Base-by-base conservation (phyloP, 2,329 filamentous ascomycete species). In the Alternaria gaisen region DNA sequence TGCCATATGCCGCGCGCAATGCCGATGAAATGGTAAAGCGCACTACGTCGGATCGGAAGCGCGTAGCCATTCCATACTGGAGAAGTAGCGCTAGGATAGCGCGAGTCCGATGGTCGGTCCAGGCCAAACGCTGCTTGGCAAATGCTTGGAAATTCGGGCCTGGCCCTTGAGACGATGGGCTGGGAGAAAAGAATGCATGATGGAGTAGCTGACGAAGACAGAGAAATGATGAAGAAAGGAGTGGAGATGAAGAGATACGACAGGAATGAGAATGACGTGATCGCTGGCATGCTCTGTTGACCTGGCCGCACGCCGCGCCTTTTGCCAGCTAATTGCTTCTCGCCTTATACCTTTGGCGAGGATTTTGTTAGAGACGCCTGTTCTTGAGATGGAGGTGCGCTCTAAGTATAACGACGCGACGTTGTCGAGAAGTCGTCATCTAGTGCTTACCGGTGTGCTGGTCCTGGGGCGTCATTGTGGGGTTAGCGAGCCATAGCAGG, bases 1-100 rank as follows among this genome's bases (percentile, higher is more conserved):
- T 81, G 0, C 85, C 84, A 69, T 87, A 87, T 22, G 87, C 86
- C 0, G 80, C 80, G n/a, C 81, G 79, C 38, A 86, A 62, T 0
- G 84, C 85, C 0, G 80, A 72, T 0, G 84, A 71, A 32, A 72
- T 78, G 60, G 79, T 80, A 56, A 65, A 68, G 6, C 60, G 67
- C 4, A 70, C 58, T 43, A 67, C 60, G 26, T 64, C 55, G 65
- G 65, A 7, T 58, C 64, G 24, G 56, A 28, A 18, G 34, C 67
- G 59, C 11, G 64, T 64, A 11, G 58, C 61, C 8, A 61, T 42
- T 11, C 64, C 60, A 20, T 65, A 58, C 67, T 77, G 56, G 16
- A 69, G 53, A 60, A 87, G 84, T 0, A 87, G 70, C 0, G 60
- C 53, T 10, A 30, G 28, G 28, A 30, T 11, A 30, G 11, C 28